phyloP scores from a whole-genome alignment of 2,329 filamentous ascomycete genomes.

The Helotiales sp. region DNA sequence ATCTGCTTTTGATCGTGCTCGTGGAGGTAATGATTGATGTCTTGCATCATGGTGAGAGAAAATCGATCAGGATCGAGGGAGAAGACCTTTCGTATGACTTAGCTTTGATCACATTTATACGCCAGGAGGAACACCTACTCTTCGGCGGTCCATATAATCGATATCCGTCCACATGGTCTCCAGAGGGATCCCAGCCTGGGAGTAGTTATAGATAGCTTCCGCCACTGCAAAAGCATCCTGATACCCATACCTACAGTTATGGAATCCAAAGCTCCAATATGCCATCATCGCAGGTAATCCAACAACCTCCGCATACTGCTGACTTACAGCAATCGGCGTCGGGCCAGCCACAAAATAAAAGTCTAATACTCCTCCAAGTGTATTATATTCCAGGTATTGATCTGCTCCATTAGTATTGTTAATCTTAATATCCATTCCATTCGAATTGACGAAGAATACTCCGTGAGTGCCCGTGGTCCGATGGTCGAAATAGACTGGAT shows the following conservation, averaged over 20 bases:
- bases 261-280: slow-evolving; percentile 64
- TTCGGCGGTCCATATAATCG: slow-evolving; percentile 57
- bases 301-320: slow-evolving; percentile 58
- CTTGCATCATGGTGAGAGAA: slow-evolving; percentile 59
- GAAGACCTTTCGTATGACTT: slow-evolving; percentile 46
- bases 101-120: background rate
- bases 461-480: slow-evolving; percentile 57
- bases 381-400: slow-evolving; percentile 77
- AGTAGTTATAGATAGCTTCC: slow-evolving; percentile 68
- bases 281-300: slow-evolving; percentile 61
- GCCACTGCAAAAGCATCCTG: slow-evolving; percentile 62
- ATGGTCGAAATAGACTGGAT: slow-evolving; percentile 66
- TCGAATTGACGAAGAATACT: slow-evolving; percentile 71
- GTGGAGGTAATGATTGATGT: slow-evolving; percentile 68
- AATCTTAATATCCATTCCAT: slow-evolving; percentile 77
- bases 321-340: slow-evolving; percentile 55
- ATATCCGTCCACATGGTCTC: slow-evolving; percentile 71
- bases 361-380: slow-evolving; percentile 74
- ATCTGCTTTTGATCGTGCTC: slow-evolving; percentile 67
- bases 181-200: slow-evolving; percentile 61
- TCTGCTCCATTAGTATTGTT: slow-evolving; percentile 54
- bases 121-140: slow-evolving; percentile 30
- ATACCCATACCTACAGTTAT: slow-evolving; percentile 66
- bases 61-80: slow-evolving; percentile 65
- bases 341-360: slow-evolving; percentile 66